These are phyloP conservation scores for Gremmenia infestans DNA, from an alignment of 2,329 filamentous ascomycete genomes.

Conservation along the genomic window DNA sequence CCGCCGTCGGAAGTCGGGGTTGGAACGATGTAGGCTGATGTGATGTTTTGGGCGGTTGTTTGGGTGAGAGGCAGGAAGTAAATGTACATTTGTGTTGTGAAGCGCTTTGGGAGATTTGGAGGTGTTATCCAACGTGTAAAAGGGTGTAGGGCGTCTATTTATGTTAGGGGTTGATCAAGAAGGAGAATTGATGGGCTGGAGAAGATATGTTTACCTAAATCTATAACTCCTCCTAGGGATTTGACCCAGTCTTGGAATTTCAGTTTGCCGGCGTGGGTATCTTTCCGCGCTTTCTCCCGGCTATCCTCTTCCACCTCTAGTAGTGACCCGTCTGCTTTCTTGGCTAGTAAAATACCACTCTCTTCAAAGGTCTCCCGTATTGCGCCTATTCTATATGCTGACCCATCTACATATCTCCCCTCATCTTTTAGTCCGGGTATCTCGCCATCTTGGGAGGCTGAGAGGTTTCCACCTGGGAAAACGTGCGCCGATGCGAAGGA, in stretches of 20 bases:
- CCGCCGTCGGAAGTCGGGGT: conserved; percentile 67
- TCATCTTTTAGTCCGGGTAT: conserved; percentile 43
- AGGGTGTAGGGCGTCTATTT: conserved; percentile 60
- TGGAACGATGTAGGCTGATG: conserved; percentile 30
- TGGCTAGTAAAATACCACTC: conserved; percentile 71
- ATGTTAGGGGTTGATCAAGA: background rate
- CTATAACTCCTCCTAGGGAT: conserved; percentile 53
- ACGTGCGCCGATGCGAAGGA: conserved; percentile 91
- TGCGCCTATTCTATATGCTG: conserved; percentile 73
- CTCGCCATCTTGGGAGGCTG: conserved; percentile 67
- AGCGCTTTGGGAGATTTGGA: conserved; percentile 64
- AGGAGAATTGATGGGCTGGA: background rate
- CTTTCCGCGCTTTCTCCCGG: conserved; percentile 59
- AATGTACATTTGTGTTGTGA: conserved; percentile 95
- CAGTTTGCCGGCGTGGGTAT: conserved; percentile 61
- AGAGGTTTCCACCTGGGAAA: conserved; percentile 86
- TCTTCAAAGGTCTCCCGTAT: conserved; percentile 94
- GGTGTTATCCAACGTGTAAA: conserved; percentile 95
- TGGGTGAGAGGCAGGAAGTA: conserved; percentile 68
- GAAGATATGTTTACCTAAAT: conserved; percentile 49
- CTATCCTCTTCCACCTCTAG: conserved; percentile 56
- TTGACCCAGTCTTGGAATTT: conserved; percentile 63
- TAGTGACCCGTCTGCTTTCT: conserved; percentile 44
- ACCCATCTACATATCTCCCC: conserved; percentile 63
- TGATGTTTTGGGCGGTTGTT: conserved; percentile 17